phyloP scores from a whole-genome alignment of 495 filamentous ascomycete species.

The Penicillium daleae region DNA sequence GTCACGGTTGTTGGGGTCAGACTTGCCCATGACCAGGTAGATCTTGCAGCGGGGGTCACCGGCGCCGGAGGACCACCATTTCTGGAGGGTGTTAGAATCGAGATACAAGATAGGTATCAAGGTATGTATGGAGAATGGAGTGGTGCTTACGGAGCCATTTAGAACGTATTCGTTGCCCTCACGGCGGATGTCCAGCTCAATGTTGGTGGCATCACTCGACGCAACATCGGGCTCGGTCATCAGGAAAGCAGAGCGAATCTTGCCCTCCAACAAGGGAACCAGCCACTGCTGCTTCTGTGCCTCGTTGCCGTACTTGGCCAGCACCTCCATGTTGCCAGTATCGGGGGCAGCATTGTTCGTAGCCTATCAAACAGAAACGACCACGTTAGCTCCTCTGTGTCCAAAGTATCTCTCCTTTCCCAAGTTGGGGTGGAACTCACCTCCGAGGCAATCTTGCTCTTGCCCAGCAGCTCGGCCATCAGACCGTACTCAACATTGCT shows the following conservation, averaged over 20 bases:
- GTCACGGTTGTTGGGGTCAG: slow-evolving; percentile 69
- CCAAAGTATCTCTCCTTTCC: neutral
- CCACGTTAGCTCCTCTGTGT: neutral
- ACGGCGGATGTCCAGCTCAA: slow-evolving; percentile 75
- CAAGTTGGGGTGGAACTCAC: slow-evolving; percentile 30
- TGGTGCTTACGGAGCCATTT: slow-evolving; percentile 70
- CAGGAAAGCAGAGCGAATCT: slow-evolving; percentile 87
- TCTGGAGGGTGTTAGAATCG: slow-evolving; percentile 48
- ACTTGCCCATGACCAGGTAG: slow-evolving; percentile 93
- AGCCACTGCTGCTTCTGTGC: slow-evolving; percentile 90
- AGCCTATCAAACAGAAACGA: slow-evolving; percentile 54
- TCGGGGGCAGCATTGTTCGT: slow-evolving; percentile 91
- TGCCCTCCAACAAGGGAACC: slow-evolving; percentile 77
- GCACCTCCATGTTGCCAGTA: slow-evolving; percentile 94
- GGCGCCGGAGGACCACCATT: slow-evolving; percentile 96
- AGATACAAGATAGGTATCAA: neutral
- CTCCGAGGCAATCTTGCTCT: slow-evolving; percentile 77
- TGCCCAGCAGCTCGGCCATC: slow-evolving; percentile 90
- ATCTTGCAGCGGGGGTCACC: slow-evolving; percentile 88
- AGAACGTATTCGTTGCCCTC: slow-evolving; percentile 84
- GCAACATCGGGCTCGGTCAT: slow-evolving; percentile 93
- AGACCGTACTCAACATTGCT: slow-evolving; percentile 90
- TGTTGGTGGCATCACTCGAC: slow-evolving; percentile 87
- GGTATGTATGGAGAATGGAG: neutral
- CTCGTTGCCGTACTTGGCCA: slow-evolving; percentile 91